phyloP scores from a whole-genome alignment of 495 filamentous ascomycete species.

The Penicillium ucsense region DNA sequence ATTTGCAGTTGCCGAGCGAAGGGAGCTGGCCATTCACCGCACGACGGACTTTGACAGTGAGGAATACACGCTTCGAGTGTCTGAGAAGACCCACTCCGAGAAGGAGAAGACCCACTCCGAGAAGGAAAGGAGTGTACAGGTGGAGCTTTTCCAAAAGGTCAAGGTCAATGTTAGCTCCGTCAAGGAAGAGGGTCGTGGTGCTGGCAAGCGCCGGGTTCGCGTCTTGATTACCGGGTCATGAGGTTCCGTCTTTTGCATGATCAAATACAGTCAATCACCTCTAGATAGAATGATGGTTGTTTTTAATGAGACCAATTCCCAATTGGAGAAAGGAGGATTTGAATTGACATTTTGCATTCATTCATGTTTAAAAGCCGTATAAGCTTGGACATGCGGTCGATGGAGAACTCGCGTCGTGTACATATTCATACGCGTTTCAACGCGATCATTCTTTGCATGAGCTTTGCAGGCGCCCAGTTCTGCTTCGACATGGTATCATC shows the following conservation, averaged over 20 bases:
- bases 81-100: conserved; percentile 35
- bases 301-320: not conserved
- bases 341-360: no score
- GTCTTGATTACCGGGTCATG: conserved; percentile 25
- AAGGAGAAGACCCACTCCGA: conserved; percentile 39
- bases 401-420: not conserved
- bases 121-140: conserved; percentile 42
- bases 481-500: not conserved
- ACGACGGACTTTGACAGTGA: conserved; percentile 75
- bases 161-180: conserved; percentile 79
- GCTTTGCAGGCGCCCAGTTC: conserved; percentile 18
- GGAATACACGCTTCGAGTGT: conserved; percentile 59
- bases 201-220: conserved; percentile 71
- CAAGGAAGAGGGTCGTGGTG: conserved; percentile 69
- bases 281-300: conserved; percentile 8
- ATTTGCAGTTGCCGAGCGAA: conserved; percentile 27
- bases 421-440: conserved; percentile 22
- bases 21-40: conserved; percentile 32
- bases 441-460: conserved; percentile 26
- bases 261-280: conserved; percentile 7
- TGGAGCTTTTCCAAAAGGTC: conserved; percentile 88
- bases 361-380: no score
- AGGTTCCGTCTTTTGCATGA: not conserved
- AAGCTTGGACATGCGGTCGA: no score
- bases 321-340: no score